A percentile compares a stretch with the other conserved stretches of the same genome.
Evolutionary conservation across 2,329 filamentous ascomycete species (phyloP).

Genomic region (Fusarium longipes): DNA sequence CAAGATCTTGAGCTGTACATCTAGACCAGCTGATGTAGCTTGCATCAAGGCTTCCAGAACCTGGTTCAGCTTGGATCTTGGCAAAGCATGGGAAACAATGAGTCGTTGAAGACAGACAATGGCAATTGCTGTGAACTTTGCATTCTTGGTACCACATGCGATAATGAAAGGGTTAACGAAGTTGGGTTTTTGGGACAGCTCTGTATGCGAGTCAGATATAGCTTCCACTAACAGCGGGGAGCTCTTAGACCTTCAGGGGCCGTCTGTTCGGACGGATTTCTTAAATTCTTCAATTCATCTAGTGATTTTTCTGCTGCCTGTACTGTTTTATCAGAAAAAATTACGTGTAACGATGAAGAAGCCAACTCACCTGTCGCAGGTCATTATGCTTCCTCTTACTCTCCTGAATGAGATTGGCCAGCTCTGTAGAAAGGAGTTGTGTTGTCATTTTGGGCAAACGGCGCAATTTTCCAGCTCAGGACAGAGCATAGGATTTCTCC

Average conservation of each 20-base stretch:
- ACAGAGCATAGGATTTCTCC: conserved; percentile 38
- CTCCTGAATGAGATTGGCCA: conserved; percentile 92
- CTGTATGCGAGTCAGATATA: conserved; percentile 59
- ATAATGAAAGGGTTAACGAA: conserved; percentile 96
- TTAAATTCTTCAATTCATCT: conserved; percentile 78
- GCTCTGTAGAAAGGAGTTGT: conserved; percentile 87
- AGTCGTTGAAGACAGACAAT: conserved; percentile 90
- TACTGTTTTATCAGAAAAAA: conserved; percentile 11
- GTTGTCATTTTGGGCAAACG: conserved; percentile 77
- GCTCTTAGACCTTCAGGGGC: conserved; percentile 52
- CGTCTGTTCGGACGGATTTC: conserved; percentile 52
- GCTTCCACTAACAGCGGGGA: conserved; percentile 21
- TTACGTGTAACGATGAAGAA: not conserved
- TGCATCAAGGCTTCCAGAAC: conserved; percentile 89
- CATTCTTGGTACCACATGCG: conserved; percentile 89
- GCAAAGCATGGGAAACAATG: conserved; percentile 83
- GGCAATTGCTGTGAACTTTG: conserved; percentile 88
- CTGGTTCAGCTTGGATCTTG: conserved; percentile 82
- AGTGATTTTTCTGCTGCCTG: conserved; percentile 94
- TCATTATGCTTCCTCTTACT: conserved; percentile 95
- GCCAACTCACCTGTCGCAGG: conserved; percentile 75
- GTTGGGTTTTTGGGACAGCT: conserved; percentile 81
- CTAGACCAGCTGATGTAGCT: conserved; percentile 81
- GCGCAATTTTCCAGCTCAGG: conserved; percentile 40
- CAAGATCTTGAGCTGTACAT: conserved; percentile 95